Percentiles rank a stretch among this genome's conserved stretches.
These are phyloP conservation scores for Boletus fagicola DNA, from an alignment of 768 basidiomycete species.

Conservation along the genomic window DNA sequence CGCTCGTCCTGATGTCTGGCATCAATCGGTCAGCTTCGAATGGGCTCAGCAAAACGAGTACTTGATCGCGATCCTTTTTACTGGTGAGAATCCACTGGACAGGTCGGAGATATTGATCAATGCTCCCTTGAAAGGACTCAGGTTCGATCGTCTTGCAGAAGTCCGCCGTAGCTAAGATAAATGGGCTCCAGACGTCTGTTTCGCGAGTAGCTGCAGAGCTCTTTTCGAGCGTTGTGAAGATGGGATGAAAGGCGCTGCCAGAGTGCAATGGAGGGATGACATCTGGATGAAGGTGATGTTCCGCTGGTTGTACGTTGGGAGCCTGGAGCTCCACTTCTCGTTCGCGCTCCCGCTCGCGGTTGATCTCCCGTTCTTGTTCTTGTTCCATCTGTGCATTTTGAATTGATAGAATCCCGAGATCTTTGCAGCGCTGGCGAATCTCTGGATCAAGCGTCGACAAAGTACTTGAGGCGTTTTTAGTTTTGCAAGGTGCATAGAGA, in stretches of 20 bases:
- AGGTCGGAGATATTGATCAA: constrained; percentile 19
- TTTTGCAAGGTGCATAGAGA: too few relatives aligned
- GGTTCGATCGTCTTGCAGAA: constrained; percentile 8
- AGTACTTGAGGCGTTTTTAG: too few relatives aligned
- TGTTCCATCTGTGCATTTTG: too few relatives aligned
- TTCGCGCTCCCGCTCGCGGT: constrained; percentile 42
- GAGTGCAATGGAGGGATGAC: constrained; percentile 10
- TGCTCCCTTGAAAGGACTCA: neutral
- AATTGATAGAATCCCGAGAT: too few relatives aligned
- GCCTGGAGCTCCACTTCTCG: constrained; percentile 35
- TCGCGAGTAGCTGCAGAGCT: constrained; percentile 12
- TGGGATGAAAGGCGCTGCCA: constrained; percentile 24
- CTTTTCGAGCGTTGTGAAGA: constrained; percentile 4
- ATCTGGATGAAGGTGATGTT: constrained; percentile 16
- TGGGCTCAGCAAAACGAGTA: constrained; percentile 9
- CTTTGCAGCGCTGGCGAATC: too few relatives aligned
- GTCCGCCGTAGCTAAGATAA: constrained; percentile 10
- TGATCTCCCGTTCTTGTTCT: too few relatives aligned
- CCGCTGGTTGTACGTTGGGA: constrained; percentile 17
- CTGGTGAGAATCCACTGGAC: constrained; percentile 24
- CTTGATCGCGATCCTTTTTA: neutral
- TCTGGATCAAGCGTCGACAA: too few relatives aligned
- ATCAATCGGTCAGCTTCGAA: constrained; percentile 39
- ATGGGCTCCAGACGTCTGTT: constrained; percentile 14
- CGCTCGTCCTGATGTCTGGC: constrained; percentile 34